Base-by-base conservation (phyloP, 495 filamentous ascomycete species). In the Penicillium cataractarum region DNA sequence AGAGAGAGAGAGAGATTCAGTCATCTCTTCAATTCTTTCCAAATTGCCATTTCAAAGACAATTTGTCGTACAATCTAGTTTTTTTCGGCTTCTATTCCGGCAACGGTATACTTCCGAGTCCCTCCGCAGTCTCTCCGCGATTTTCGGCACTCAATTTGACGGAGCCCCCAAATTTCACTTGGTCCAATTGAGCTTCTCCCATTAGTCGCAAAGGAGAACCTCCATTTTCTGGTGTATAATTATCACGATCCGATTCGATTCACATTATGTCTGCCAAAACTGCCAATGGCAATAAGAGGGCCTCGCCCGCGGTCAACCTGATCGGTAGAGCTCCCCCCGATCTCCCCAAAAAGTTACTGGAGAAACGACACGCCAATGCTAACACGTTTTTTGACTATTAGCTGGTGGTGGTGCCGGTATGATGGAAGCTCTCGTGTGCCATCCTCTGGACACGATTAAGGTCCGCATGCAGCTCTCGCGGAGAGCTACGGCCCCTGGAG, bases 401-500 rank as follows among this genome's bases (percentile, higher is more conserved):
- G 95, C 96, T 79, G 96, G 96, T 73, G 96, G 96, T 73, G 93
- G 92, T 71, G 96, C 96, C 56, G 96, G 96, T 72, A 97, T 98
- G 92, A 98, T 97, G 91, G 96, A 99, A 80, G 96, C 96, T 29
- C 87, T 99, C 54, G 92, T 85, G 61, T 99, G 96, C 78, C 96
- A 99, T 82, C 96, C 96, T 60, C 84, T 99, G 89, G 93, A 97
- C 73, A 97, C 92, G 27, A 94, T 97, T 82, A 97, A 99, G 86
- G 96, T 99, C 56, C 96, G 96, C 64, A 99, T 99, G 96, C 96
- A 99, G 80, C 89, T 99, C 32, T 98, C 95, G 32, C 84, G 90
- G 51, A 87, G 96, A 69, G 91, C 91, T 52, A 84, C 89, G 54
- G 85, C 87, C 15, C 93, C 92, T 44, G 95, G 95, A 58, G 87